A percentile compares a stretch with the other conserved stretches of the same genome.
Evolutionary conservation across 2,329 filamentous ascomycete species (phyloP).

Genomic region (Escovopsis sp.): DNA sequence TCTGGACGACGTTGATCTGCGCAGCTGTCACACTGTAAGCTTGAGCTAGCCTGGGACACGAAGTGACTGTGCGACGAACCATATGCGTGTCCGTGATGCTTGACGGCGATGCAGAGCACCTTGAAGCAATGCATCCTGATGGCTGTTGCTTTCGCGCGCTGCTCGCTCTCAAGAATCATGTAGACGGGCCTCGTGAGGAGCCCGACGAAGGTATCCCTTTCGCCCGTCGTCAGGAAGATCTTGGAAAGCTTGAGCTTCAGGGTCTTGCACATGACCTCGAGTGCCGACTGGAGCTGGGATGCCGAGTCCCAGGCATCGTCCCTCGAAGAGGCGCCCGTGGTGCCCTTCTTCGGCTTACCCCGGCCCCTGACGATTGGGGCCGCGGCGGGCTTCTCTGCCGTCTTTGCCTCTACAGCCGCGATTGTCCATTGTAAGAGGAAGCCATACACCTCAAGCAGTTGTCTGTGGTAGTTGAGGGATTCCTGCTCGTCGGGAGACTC

Average conservation of each 20-base stretch:
- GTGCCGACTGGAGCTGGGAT: conserved; percentile 68
- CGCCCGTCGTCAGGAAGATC: conserved; percentile 91
- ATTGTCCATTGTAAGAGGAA: conserved; percentile 94
- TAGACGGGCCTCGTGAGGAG: conserved; percentile 88
- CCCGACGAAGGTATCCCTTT: conserved; percentile 86
- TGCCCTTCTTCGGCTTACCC: conserved; percentile 64
- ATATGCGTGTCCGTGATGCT: conserved; percentile 94
- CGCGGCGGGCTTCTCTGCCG: conserved; percentile 67
- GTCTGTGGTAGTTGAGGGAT: conserved; percentile 71
- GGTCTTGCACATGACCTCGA: conserved; percentile 93
- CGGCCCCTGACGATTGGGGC: conserved; percentile 55
- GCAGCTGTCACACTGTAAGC: conserved; percentile 44
- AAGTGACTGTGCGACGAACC: conserved; percentile 37
- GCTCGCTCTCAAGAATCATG: conserved; percentile 84
- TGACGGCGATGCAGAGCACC: conserved; percentile 87
- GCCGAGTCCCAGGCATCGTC: conserved; percentile 81
- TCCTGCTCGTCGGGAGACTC: conserved; percentile 81
- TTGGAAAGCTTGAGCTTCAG: conserved; percentile 81
- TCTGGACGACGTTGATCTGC: conserved; percentile 96
- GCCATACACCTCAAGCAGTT: conserved; percentile 81
- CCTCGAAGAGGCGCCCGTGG: conserved; percentile 34
- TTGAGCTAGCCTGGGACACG: neutral
- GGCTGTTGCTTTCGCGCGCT: conserved; percentile 71
- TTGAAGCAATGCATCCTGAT: conserved; percentile 97
- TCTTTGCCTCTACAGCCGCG: conserved; percentile 83